Evolutionary conservation across 2,329 filamentous ascomycete species (phyloP), one percentile per base, ranked within the genome.

Genomic region (Aspergillus versicolor): DNA sequence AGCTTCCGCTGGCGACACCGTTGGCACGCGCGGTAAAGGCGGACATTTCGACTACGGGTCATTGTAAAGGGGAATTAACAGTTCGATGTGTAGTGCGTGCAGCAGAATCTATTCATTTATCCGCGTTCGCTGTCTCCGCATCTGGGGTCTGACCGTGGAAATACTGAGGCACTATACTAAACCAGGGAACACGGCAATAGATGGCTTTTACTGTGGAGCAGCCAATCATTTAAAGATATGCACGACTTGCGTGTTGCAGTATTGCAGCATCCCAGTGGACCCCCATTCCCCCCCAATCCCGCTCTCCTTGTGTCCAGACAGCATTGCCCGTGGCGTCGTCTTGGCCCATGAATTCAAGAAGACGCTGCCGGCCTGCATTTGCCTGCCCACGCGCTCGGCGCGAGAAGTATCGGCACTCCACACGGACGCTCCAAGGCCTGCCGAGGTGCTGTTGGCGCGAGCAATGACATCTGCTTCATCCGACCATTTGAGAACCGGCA

Each of bases 401-500:
- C 17, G 21, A 44, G 17, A 19, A 13, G 19, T 0, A 38, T 48
- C 46, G 3, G 17, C 15, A 7, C 17, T 22, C 76, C 84, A 88
- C 0, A 88, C 79, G 0, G 83, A 84, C 1, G 82, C 79, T 0
- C 82, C 83, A 0, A 87, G 76, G 0, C 83, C 84, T 37, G 77
- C 78, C 22, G 80, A 73, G 5, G 74, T 73, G 17, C 78, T 72
- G 59, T 87, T 87, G 1, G 81, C 84, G 5, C 83, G 78, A 2
- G 67, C 66, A 37, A 88, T 73, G 0, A 86, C 82, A 15, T 88
- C 84, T 7, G 79, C 79, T 58, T 89, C 85, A 32, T 82, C 77
- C 0, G 75, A 75, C 84, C 85, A 90, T 22, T 79, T 80, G 53
- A 88, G 66, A 9, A 88, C 73, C 0, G 87, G 86, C 0, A 88